phyloP scores from a whole-genome alignment of 441 rosid species.

The Eutrema salsugineum region DNA sequence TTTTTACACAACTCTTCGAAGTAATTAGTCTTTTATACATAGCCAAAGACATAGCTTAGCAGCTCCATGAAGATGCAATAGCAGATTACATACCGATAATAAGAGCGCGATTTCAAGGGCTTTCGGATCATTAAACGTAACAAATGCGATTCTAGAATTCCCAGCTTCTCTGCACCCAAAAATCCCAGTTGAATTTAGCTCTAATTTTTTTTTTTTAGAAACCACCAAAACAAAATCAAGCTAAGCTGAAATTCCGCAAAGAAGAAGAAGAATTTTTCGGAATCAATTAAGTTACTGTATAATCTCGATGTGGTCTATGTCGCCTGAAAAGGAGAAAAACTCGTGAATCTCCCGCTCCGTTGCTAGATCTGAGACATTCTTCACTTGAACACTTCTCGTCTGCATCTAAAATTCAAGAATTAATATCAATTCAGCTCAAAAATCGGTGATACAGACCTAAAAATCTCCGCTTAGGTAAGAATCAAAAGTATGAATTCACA shows the following conservation, averaged over 20 bases:
- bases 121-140: slow-evolving; percentile 79
- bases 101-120: slow-evolving; percentile 93
- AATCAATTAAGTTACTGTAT: slow-evolving; percentile 36
- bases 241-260: neutral
- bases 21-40: neutral
- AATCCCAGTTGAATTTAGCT: slow-evolving; percentile 6
- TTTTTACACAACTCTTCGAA: neutral
- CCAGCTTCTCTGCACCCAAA: slow-evolving; percentile 54
- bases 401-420: slow-evolving; percentile 6
- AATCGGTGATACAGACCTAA: neutral
- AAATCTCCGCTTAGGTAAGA: neutral
- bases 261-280: neutral
- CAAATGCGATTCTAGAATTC: slow-evolving; percentile 59
- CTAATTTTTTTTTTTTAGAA: neutral
- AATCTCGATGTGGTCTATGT: slow-evolving; percentile 69
- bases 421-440: neutral
- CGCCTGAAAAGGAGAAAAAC: slow-evolving; percentile 97
- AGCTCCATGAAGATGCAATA: neutral
- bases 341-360: slow-evolving; percentile 93
- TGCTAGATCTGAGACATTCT: slow-evolving; percentile 88
- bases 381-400: slow-evolving; percentile 87
- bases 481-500: neutral
- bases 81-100: slow-evolving; percentile 55
- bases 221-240: neutral
- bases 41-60: neutral